Percentiles rank a stretch among this genome's conserved stretches.
Conservation (phyloP, 352 stramenopile genomes). For the Globisporangium lucens region DNA sequence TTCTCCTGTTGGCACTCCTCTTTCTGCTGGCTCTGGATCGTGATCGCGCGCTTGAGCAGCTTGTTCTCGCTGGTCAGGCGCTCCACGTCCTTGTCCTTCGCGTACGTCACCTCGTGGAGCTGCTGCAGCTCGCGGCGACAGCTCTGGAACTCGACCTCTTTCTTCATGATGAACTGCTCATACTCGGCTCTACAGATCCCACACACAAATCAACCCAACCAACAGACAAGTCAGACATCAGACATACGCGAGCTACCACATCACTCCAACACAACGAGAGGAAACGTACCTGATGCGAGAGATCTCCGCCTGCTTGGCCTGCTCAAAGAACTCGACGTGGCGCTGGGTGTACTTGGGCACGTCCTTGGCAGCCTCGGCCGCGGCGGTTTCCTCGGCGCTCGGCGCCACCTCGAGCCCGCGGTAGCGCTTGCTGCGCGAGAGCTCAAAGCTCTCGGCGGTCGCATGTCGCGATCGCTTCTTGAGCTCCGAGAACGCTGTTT, state of each 20-base stretch:
- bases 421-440: constrained; percentile 59
- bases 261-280: not conserved
- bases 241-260: not conserved
- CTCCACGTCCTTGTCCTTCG: constrained; percentile 53
- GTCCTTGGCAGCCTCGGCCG: constrained; percentile 39
- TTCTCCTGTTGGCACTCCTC: constrained; percentile 79
- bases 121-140: constrained; percentile 51
- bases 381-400: constrained; percentile 22
- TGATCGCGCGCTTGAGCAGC: constrained; percentile 79
- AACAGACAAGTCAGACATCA: not conserved
- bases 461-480: constrained; percentile 75
- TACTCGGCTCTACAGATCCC: constrained; percentile 49
- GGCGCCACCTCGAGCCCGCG: constrained; percentile 23
- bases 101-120: constrained; percentile 33
- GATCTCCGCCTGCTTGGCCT: constrained; percentile 79
- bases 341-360: constrained; percentile 84
- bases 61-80: constrained; percentile 81
- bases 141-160: constrained; percentile 70
- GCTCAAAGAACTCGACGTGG: constrained; percentile 87
- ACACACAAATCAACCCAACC: not conserved
- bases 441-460: constrained; percentile 46
- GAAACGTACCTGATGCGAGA: constrained; percentile 51
- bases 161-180: constrained; percentile 82
- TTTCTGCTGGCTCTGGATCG: constrained; percentile 88
- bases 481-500: constrained; percentile 47